Evolutionary conservation across 179 eudicot genomes (phyloP).

Genomic region (Silene noctiflora): DNA sequence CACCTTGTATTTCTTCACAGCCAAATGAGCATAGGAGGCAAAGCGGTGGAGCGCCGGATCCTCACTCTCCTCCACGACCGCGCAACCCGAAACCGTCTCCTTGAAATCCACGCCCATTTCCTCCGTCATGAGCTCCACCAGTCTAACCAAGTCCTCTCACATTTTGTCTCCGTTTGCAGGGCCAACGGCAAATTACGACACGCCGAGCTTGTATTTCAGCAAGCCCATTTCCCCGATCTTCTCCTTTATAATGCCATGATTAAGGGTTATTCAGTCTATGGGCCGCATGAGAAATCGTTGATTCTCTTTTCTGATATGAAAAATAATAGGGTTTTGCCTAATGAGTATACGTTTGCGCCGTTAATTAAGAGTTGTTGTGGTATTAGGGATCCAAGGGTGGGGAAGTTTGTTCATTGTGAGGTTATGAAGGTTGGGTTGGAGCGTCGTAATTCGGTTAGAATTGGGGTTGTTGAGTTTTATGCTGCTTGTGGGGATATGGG

Average conservation of each 20-base stretch:
- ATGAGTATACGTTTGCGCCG: constrained; percentile 60
- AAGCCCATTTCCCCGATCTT: constrained; percentile 44
- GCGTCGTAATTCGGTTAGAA: constrained; percentile 32
- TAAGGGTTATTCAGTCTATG: constrained; percentile 47
- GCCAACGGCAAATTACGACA: constrained; percentile 36
- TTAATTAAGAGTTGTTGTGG: constrained; percentile 54
- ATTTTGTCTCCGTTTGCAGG: constrained; percentile 58
- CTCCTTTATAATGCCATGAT: constrained; percentile 62
- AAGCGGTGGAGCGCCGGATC: constrained; percentile 49
- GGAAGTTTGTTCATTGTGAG: constrained; percentile 45
- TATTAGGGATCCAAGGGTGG: constrained; percentile 34
- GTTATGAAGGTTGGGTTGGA: constrained; percentile 34
- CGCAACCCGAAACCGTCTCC: constrained; percentile 45
- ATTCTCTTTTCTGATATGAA: constrained; percentile 44
- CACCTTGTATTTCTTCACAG: not conserved
- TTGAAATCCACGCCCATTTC: constrained; percentile 62
- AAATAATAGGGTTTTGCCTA: constrained; percentile 46
- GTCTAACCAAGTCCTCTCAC: constrained; percentile 61
- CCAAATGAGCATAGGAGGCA: constrained; percentile 34
- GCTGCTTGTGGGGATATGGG: constrained; percentile 38
- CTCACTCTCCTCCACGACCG: constrained; percentile 65
- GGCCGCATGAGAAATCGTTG: constrained; percentile 37
- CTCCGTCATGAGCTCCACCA: constrained; percentile 64
- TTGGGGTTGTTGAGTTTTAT: constrained; percentile 56
- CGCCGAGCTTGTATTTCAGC: constrained; percentile 47